phyloP scores from a whole-genome alignment of 108 stramenopile species.

The Nannochloropsis granulata region DNA sequence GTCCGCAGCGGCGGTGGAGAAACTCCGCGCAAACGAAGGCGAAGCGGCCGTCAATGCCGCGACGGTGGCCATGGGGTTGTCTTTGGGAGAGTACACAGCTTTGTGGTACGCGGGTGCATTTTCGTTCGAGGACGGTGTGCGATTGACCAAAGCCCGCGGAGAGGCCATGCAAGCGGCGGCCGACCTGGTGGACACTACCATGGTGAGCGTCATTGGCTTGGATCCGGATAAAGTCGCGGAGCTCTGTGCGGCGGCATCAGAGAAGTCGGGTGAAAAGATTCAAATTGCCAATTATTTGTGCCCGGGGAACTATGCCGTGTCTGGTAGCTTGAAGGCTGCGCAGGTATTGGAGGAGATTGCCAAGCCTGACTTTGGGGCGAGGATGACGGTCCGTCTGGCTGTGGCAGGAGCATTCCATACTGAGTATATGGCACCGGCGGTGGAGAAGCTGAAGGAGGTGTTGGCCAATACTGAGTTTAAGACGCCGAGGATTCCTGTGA shows the following conservation, averaged over 20 bases:
- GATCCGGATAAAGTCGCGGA: constrained; percentile 61
- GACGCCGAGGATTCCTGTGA: constrained; percentile 77
- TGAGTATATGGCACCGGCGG: constrained; percentile 88
- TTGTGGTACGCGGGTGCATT: constrained; percentile 91
- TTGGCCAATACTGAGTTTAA: constrained; percentile 63
- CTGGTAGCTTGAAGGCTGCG: constrained; percentile 66
- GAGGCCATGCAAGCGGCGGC: constrained; percentile 89
- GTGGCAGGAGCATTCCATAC: constrained; percentile 98
- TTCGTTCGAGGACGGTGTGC: constrained; percentile 91
- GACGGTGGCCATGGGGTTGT: constrained; percentile 86
- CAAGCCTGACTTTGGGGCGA: constrained; percentile 89
- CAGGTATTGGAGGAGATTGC: constrained; percentile 66
- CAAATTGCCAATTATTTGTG: constrained; percentile 89
- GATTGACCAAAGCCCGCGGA: constrained; percentile 87
- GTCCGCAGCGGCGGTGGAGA: constrained; percentile 92
- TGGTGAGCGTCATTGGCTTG: constrained; percentile 95
- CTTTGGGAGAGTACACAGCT: constrained; percentile 89
- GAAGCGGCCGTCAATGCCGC: constrained; percentile 73
- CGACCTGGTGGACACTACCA: constrained; percentile 73
- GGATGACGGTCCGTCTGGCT: constrained; percentile 91
- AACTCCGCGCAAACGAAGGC: constrained; percentile 64
- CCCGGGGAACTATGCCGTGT: constrained; percentile 91
- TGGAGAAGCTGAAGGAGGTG: constrained; percentile 60
- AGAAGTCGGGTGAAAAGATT: constrained; percentile 57
- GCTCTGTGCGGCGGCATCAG: constrained; percentile 59